Evolutionary conservation across 2,329 filamentous ascomycete species (phyloP), one percentile per base, ranked within the genome.

Genomic region (Microsporum ferrugineum): DNA sequence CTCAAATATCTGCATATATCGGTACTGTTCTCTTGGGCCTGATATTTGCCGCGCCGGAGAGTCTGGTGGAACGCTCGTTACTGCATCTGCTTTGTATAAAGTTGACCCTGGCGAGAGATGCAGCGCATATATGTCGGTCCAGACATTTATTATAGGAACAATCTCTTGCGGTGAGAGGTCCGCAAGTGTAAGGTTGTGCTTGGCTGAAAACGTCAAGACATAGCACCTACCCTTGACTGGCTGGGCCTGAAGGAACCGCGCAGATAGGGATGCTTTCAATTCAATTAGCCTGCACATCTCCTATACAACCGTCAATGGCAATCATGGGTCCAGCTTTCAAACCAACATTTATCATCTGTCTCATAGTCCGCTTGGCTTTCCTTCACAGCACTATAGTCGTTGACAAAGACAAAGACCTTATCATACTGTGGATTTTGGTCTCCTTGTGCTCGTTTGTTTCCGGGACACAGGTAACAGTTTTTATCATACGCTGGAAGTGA

Each of bases 1-100:
- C 77, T 99, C 94, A 65, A 99, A 99, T 65, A 99, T 97, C 72
- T 99, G 94, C 91, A 99, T 96, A 77, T 95, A 97, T 60, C 88
- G 84, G 69, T 95, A 90, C 75, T 95, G 89, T 59, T 88, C 82
- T 58, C 81, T 84, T 3, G 90, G 87, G 33, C 77, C 75, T 5
- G 76, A 67, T 17, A 82, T 71, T 57, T 69, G 70, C 27, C 76
- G 72, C 10, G 77, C 74, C 7, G 78, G 73, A 27, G 76, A 75
- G 41, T 77, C 72, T 6, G 79, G 77, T 5, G 79, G 74, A 41
- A 82, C 68, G 5, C 77, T 76, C 4, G 88, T 80, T 0, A 84
- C 84, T 68, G 83, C 57, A 14, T 66, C 60, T 27, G 77, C 73
- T 14, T 29, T 29, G n/a, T 8, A 39, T 5, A 91, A 82, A 0